Percentiles rank a stretch among this genome's conserved stretches.
phyloP scores from a whole-genome alignment of 306 rosid genomes.

The Cicer pinnatifidum region DNA sequence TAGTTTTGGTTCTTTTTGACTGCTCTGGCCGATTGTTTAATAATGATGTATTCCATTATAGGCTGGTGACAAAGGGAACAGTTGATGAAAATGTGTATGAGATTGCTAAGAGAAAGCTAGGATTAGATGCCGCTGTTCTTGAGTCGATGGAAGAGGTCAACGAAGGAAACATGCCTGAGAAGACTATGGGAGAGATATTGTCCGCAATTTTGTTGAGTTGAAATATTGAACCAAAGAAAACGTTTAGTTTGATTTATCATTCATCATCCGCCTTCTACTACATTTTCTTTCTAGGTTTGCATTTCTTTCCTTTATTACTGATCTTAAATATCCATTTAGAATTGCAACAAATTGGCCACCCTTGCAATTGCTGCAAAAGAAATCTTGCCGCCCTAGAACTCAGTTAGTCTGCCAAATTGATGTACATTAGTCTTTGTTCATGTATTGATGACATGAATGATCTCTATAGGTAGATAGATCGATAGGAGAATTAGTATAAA shows the following conservation, averaged over 20 bases:
- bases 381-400: slow-evolving; percentile 19
- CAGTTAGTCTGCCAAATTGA: slow-evolving; percentile 37
- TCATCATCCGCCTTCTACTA: background rate
- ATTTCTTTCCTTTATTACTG: background rate
- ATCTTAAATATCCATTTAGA: slow-evolving; percentile 21
- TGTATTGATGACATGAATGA: slow-evolving; percentile 33
- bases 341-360: slow-evolving; percentile 15
- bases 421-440: slow-evolving; percentile 40
- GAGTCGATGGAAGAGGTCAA: slow-evolving; percentile 76
- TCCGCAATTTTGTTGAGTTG: slow-evolving; percentile 80
- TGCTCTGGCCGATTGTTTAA: slow-evolving; percentile 9
- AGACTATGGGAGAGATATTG: slow-evolving; percentile 97
- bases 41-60: slow-evolving; percentile 45
- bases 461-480: slow-evolving; percentile 30
- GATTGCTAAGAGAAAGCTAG: slow-evolving; percentile 92
- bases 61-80: slow-evolving; percentile 86
- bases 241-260: background rate
- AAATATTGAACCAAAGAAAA: slow-evolving; percentile 26
- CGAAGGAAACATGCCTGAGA: slow-evolving; percentile 80
- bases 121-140: slow-evolving; percentile 92
- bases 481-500: slow-evolving; percentile 27
- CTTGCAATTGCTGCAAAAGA: slow-evolving; percentile 10
- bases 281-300: background rate
- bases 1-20: background rate
- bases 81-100: slow-evolving; percentile 96